Conservation (phyloP, 1,139 yeast genomes). For the Suhomyces taliae region DNA sequence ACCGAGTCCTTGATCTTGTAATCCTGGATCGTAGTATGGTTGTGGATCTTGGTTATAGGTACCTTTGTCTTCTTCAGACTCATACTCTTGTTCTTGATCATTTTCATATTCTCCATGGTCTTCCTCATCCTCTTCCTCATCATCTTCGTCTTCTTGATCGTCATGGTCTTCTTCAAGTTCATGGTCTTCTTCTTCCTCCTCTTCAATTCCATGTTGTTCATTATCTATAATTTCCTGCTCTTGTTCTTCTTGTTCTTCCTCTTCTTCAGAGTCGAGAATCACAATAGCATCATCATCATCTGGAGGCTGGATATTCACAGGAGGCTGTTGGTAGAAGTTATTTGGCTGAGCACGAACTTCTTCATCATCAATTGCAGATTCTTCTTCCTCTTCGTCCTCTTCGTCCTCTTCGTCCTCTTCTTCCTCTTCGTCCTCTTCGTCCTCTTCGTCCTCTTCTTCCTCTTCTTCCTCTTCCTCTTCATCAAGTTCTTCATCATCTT, state of each 20-base stretch:
- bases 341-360: neutral
- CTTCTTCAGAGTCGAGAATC: slow-evolving; percentile 1
- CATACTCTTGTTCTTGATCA: slow-evolving; percentile 12
- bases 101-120: slow-evolving; percentile 1
- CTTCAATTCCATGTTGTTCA: slow-evolving; percentile 11
- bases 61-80: slow-evolving; percentile 20
- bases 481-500: slow-evolving; percentile 2
- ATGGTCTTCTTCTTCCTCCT: neutral
- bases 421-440: slow-evolving; percentile 1
- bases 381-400: neutral
- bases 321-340: neutral
- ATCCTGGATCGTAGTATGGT: slow-evolving; percentile 11
- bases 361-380: neutral
- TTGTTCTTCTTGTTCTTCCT: slow-evolving; percentile 12
- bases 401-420: too few species aligned
- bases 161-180: neutral
- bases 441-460: slow-evolving; percentile 3
- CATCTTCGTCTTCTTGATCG: slow-evolving; percentile 1
- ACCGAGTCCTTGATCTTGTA: slow-evolving; percentile 20
- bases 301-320: neutral
- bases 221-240: slow-evolving; percentile 1
- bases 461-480: slow-evolving; percentile 7
- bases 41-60: too few species aligned
- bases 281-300: neutral
- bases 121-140: slow-evolving; percentile 13